phyloP scores from a whole-genome alignment of 495 filamentous ascomycete genomes.

The Xylaria longipes region DNA sequence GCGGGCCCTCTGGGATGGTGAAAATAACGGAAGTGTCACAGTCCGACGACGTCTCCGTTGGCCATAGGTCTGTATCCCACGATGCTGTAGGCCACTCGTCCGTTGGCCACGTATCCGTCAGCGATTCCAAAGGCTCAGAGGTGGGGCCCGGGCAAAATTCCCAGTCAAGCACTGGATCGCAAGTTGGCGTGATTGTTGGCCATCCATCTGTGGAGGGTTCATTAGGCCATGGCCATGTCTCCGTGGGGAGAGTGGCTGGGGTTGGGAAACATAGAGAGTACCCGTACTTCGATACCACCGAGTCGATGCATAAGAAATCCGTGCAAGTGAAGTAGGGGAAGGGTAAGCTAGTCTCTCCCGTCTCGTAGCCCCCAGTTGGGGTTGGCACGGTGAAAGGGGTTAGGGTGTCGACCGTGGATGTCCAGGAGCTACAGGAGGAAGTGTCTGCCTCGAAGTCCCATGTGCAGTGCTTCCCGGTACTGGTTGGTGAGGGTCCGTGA shows the following conservation, averaged over 20 bases:
- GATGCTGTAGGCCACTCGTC: constrained; percentile 4
- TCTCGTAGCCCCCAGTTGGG: constrained; percentile 18
- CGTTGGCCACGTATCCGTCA: constrained; percentile 4
- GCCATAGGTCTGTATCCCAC: background rate
- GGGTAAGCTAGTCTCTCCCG: background rate
- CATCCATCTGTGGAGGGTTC: background rate
- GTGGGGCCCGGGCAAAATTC: background rate
- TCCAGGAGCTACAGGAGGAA: constrained; percentile 16
- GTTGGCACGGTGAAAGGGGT: constrained; percentile 12
- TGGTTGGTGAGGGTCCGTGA: background rate
- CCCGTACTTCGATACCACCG: constrained; percentile 23
- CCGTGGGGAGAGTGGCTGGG: background rate
- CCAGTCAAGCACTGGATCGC: background rate
- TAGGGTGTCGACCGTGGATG: background rate
- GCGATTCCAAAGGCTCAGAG: background rate
- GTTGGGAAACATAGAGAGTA: constrained; percentile 19
- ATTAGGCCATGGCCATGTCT: background rate
- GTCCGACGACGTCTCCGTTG: constrained; percentile 17
- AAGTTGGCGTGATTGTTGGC: background rate
- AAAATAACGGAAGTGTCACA: background rate
- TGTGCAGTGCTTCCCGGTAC: constrained; percentile 12
- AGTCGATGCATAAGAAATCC: constrained; percentile 18
- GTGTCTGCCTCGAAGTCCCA: constrained; percentile 15
- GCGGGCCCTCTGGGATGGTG: background rate
- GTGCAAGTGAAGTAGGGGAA: constrained; percentile 22